Conservation (phyloP, 371 early-diverging fungal species). For the Dichotomocladium elegans region DNA sequence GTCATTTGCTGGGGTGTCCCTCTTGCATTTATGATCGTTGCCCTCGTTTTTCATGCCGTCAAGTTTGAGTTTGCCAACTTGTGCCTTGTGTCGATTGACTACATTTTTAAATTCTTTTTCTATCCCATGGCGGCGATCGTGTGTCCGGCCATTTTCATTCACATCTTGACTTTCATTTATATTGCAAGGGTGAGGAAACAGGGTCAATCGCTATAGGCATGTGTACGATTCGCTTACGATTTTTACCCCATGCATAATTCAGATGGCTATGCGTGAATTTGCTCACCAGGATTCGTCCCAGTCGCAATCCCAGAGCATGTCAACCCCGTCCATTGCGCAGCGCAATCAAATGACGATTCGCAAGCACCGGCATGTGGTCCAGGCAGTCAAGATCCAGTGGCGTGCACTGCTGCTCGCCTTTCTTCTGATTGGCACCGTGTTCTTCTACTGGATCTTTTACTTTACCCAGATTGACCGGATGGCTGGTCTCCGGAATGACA, state of each 20-base stretch:
- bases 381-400: conserved; percentile 67
- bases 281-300: conserved; percentile 52
- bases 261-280: conserved; percentile 41
- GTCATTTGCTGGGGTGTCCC: conserved; percentile 64
- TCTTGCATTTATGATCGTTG: conserved; percentile 40
- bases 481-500: conserved; percentile 18
- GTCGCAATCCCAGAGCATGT: conserved; percentile 34
- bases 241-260: neutral
- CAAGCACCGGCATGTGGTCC: conserved; percentile 53
- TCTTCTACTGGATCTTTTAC: conserved; percentile 59
- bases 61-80: conserved; percentile 60
- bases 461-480: conserved; percentile 50
- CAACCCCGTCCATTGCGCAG: conserved; percentile 25
- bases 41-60: conserved; percentile 44
- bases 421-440: conserved; percentile 40
- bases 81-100: conserved; percentile 50
- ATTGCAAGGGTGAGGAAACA: conserved; percentile 40
- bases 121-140: conserved; percentile 59
- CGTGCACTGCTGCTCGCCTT: conserved; percentile 59
- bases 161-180: conserved; percentile 58
- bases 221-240: no score
- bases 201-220: no score
- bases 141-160: conserved; percentile 53
- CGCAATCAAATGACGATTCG: conserved; percentile 37
- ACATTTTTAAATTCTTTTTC: conserved; percentile 55